phyloP scores from a whole-genome alignment of 1,284 basidiomycete genomes.

The Gastroboletus turbinatus region DNA sequence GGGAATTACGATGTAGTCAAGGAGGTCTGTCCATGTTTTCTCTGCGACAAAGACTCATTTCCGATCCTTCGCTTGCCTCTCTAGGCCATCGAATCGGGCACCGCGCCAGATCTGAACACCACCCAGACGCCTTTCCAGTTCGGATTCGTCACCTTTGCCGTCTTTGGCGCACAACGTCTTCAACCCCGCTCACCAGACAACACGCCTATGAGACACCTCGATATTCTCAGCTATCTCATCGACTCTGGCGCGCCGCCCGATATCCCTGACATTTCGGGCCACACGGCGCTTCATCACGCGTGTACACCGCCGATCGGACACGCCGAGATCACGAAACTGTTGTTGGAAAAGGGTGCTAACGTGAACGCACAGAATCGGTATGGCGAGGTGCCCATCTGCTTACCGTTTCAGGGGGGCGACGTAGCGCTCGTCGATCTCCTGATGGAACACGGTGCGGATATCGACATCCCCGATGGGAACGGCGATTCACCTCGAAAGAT shows the following conservation, averaged over 20 bases:
- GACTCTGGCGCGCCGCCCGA: constrained; percentile 43
- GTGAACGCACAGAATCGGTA: constrained; percentile 47
- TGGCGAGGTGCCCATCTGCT: constrained; percentile 44
- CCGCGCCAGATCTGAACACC: constrained; percentile 42
- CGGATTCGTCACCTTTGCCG: constrained; percentile 45
- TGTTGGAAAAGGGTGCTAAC: constrained; percentile 46
- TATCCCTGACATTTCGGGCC: constrained; percentile 46
- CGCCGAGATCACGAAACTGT: constrained; percentile 35
- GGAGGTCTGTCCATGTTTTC: constrained; percentile 27
- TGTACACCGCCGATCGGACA: constrained; percentile 33
- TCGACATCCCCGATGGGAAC: constrained; percentile 49
- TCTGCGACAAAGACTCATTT: neutral
- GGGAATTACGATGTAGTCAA: constrained; percentile 36
- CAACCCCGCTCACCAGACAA: neutral
- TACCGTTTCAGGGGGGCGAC: constrained; percentile 39
- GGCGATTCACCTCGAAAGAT: constrained; percentile 35
- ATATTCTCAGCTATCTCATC: constrained; percentile 44
- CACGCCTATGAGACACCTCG: constrained; percentile 31
- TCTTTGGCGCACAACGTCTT: constrained; percentile 45
- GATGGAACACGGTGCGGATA: constrained; percentile 48
- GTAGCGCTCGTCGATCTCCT: constrained; percentile 42
- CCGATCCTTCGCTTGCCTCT: neutral
- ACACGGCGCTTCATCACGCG: constrained; percentile 50
- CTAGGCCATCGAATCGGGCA: constrained; percentile 40
- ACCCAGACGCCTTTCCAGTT: constrained; percentile 48